Evolutionary conservation across 257 asterid species (phyloP), one percentile per base, ranked within the genome.

Genomic region (Petrea volubilis): DNA sequence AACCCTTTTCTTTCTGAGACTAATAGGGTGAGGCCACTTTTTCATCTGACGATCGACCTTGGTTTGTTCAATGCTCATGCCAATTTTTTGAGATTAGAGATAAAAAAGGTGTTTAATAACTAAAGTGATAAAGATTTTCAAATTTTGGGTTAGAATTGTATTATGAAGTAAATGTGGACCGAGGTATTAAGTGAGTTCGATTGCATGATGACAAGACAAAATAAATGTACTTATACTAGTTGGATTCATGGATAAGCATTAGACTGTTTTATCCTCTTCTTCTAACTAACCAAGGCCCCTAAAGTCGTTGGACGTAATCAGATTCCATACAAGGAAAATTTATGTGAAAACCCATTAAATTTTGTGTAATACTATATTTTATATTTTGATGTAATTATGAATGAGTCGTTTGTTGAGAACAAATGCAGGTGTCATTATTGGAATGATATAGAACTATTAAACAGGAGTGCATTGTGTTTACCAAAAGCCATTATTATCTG

Each of bases 401-500:
- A 14, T 28, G 52, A 15, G 46, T 12, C 20, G 6, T 62, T 57
- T 74, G 9, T 14, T 7, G 3, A 23, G 15, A 33, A 10, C 31
- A 47, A 33, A 70, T 51, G 29, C 18, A 67, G 36, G 31, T 67
- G 23, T 63, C 36, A 49, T 59, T 46, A 36, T 56, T 41, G 34
- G 34, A 68, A 46, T 25, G 25, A 25, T 64, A 18, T 64, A 24
- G 43, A 61, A 40, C 46, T 34, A 12, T 11, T 17, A 17, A 60
- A 51, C 44, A 47, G 3, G 36, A n/a, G 66, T 43, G 43, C 34
- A 28, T 33, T 49, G 23, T 55, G 18, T 31, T 38, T 59, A 38
- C 58, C 20, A 74, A 38, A 8, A 36, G 14, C 15, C 47, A n/a
- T 60, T 55, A 65, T 64, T 56, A 50, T 52, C 43, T 73, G 38